phyloP scores from a whole-genome alignment of 768 basidiomycete genomes.

The Tulasnella sp. region DNA sequence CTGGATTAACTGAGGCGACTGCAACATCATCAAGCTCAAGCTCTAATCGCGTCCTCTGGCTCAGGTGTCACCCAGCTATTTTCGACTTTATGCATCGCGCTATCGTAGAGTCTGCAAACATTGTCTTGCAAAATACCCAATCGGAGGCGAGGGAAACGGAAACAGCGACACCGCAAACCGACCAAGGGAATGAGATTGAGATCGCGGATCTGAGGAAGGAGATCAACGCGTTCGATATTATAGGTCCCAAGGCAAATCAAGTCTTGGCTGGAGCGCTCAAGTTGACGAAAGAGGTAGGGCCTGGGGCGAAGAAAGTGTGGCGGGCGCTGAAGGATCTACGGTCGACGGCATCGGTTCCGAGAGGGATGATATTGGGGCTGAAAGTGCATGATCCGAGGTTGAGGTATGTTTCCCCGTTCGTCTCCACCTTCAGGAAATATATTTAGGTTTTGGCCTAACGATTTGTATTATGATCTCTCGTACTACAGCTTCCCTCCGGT shows the following conservation, averaged over 20 bases:
- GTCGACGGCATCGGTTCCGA: slow-evolving; percentile 54
- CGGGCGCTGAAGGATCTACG: slow-evolving; percentile 46
- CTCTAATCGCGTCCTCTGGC: slow-evolving; percentile 47
- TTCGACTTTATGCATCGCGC: slow-evolving; percentile 46
- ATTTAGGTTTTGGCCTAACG: too few relatives aligned
- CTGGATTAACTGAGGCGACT: too few relatives aligned
- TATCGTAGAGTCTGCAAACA: slow-evolving; percentile 43
- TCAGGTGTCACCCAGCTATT: slow-evolving; percentile 68
- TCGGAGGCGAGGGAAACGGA: slow-evolving; percentile 23
- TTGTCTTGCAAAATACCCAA: slow-evolving; percentile 33
- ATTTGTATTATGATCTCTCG: too few relatives aligned
- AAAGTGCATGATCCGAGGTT: slow-evolving; percentile 79
- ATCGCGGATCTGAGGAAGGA: slow-evolving; percentile 61
- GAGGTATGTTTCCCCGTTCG: slow-evolving; percentile 41
- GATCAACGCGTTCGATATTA: slow-evolving; percentile 76
- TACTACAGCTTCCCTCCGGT: slow-evolving; percentile 71
- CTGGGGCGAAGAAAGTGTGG: slow-evolving; percentile 48
- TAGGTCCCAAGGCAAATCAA: slow-evolving; percentile 75
- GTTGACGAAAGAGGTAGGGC: slow-evolving; percentile 21
- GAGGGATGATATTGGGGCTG: slow-evolving; percentile 69
- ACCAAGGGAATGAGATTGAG: slow-evolving; percentile 35
- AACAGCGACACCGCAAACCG: slow-evolving; percentile 16
- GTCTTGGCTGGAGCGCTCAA: slow-evolving; percentile 38
- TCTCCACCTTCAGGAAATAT: neutral
- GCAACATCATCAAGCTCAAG: neutral